A percentile compares a stretch with the other conserved stretches of the same genome.
Evolutionary conservation across 768 basidiomycete genomes (phyloP).

Genomic region (Macrocybe gigantea): DNA sequence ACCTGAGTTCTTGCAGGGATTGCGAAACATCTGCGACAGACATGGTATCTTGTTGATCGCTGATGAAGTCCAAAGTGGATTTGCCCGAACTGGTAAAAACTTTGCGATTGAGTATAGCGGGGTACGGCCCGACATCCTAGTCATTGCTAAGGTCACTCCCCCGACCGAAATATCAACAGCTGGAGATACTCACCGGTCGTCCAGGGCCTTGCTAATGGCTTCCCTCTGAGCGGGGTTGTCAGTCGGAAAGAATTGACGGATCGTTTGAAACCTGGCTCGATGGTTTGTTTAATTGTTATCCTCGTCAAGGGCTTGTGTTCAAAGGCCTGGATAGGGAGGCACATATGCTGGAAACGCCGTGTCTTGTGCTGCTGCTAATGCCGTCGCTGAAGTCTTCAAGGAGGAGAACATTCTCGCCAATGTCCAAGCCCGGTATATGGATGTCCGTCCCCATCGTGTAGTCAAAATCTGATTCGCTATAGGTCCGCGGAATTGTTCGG

Average conservation of each 20-base stretch:
- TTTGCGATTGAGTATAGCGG: slow-evolving; percentile 82
- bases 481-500: slow-evolving; percentile 72
- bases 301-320: neutral
- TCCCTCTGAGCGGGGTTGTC: slow-evolving; percentile 86
- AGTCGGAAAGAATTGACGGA: slow-evolving; percentile 79
- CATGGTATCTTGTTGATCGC: slow-evolving; percentile 80
- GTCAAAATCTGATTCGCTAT: neutral
- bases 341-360: slow-evolving; percentile 94
- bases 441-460: neutral
- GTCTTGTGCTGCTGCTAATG: slow-evolving; percentile 85
- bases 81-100: slow-evolving; percentile 79
- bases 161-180: neutral
- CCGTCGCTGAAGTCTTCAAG: slow-evolving; percentile 69
- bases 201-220: slow-evolving; percentile 84
- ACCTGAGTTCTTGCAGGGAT: slow-evolving; percentile 67
- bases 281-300: slow-evolving; percentile 38
- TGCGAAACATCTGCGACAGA: slow-evolving; percentile 82
- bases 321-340: slow-evolving; percentile 48
- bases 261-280: slow-evolving; percentile 68
- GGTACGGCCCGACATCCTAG: slow-evolving; percentile 82
- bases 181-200: neutral
- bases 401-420: slow-evolving; percentile 83
- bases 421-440: slow-evolving; percentile 57
- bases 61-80: slow-evolving; percentile 89
- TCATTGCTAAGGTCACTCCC: slow-evolving; percentile 72